These are phyloP conservation scores for Lactifluus subvellereus DNA, from an alignment of 768 basidiomycete genomes.

Conservation along the genomic window DNA sequence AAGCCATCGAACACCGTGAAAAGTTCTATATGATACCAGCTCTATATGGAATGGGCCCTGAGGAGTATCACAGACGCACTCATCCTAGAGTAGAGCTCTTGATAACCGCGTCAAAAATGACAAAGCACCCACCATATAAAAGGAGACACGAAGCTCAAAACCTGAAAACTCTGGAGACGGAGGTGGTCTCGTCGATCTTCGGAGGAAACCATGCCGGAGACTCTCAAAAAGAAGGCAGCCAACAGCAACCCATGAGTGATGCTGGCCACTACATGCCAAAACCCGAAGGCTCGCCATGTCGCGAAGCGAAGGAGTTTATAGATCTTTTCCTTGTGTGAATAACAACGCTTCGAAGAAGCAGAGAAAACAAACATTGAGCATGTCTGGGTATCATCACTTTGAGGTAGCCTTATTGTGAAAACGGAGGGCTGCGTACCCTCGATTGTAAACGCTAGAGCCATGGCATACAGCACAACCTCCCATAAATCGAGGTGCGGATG, in stretches of 20 bases:
- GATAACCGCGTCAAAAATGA: background rate
- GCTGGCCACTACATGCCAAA: constrained; percentile 69
- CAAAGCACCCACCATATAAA: constrained; percentile 65
- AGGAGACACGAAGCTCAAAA: constrained; percentile 81
- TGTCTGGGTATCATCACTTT: constrained; percentile 33
- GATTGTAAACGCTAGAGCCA: constrained; percentile 69
- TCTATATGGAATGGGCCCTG: background rate
- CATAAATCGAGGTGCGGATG: constrained; percentile 60
- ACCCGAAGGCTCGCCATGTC: constrained; percentile 74
- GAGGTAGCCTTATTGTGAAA: background rate
- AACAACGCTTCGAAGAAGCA: background rate
- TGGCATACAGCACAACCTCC: constrained; percentile 74
- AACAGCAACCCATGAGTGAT: constrained; percentile 69
- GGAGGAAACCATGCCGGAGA: constrained; percentile 44
- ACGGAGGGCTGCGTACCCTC: constrained; percentile 53
- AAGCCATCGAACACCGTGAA: constrained; percentile 77
- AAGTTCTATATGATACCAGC: constrained; percentile 44
- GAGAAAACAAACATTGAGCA: constrained; percentile 44
- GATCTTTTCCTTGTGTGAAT: constrained; percentile 39
- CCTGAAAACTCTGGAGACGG: constrained; percentile 74
- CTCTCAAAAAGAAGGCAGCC: constrained; percentile 67
- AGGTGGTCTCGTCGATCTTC: constrained; percentile 36
- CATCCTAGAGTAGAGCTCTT: constrained; percentile 49
- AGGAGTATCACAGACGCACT: constrained; percentile 43
- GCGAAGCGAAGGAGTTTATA: constrained; percentile 67